These are phyloP conservation scores for Wickerhamiella sergipiensis DNA, from an alignment of 805 yeast genomes.

Conservation along the genomic window DNA sequence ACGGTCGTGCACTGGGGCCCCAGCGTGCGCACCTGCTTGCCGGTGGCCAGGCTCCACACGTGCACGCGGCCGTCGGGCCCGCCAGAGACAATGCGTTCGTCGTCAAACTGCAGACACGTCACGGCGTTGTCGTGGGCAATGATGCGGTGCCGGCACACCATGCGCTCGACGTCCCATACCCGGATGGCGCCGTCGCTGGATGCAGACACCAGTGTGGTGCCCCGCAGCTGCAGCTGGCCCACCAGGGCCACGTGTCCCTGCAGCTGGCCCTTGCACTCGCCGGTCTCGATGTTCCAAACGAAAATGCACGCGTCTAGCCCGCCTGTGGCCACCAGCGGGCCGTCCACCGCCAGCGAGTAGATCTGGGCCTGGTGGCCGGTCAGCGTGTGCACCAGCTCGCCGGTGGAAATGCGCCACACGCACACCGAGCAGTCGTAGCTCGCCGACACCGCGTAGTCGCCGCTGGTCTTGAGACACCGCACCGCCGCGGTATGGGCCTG, in stretches of 20 bases:
- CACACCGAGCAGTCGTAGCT: slow-evolving; percentile 80
- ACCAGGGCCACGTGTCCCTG: slow-evolving; percentile 87
- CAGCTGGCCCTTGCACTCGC: slow-evolving; percentile 62
- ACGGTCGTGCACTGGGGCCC: slow-evolving; percentile 26
- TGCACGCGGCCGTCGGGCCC: slow-evolving; percentile 31
- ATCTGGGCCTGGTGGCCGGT: slow-evolving; percentile 85
- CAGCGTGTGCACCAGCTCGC: slow-evolving; percentile 79
- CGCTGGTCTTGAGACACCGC: slow-evolving; percentile 44
- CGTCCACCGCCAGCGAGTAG: slow-evolving; percentile 87
- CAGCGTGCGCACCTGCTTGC: slow-evolving; percentile 27
- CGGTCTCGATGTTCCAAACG: slow-evolving; percentile 88
- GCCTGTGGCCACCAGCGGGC: slow-evolving; percentile 77
- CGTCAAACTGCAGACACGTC: slow-evolving; percentile 29
- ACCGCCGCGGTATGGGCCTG: slow-evolving; percentile 57
- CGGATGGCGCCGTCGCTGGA: slow-evolving; percentile 76
- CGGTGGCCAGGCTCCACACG: slow-evolving; percentile 29
- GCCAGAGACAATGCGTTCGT: slow-evolving; percentile 29
- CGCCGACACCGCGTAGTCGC: slow-evolving; percentile 75
- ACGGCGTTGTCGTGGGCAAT: slow-evolving; percentile 34
- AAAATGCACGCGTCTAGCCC: slow-evolving; percentile 89
- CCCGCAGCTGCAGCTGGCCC: slow-evolving; percentile 66
- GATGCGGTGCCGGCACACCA: slow-evolving; percentile 57
- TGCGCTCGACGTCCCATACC: slow-evolving; percentile 68
- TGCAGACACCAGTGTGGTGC: slow-evolving; percentile 65
- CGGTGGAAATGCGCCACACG: slow-evolving; percentile 84